Percentiles rank a stretch among this genome's conserved stretches.
phyloP scores from a whole-genome alignment of 164 flowering plant species.

The Dillenia turbinata region DNA sequence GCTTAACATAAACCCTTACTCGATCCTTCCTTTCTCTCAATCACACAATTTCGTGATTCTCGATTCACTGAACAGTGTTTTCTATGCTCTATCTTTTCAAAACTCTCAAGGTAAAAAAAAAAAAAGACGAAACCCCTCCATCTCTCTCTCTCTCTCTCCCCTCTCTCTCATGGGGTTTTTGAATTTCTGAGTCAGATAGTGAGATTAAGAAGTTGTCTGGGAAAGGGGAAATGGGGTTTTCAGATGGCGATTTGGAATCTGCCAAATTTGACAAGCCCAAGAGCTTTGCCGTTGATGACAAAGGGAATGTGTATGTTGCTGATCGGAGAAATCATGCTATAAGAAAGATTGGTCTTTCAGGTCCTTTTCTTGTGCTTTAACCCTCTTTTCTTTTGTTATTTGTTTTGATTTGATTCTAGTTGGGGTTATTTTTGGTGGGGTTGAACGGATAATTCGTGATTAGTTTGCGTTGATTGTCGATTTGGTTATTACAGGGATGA shows the following conservation, averaged over 20 bases:
- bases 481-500: background rate
- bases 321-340: slow-evolving; percentile 49
- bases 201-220: slow-evolving; percentile 42
- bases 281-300: slow-evolving; percentile 64
- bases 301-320: slow-evolving; percentile 75
- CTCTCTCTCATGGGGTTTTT: background rate
- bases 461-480: background rate
- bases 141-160: background rate
- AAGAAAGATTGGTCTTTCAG: slow-evolving; percentile 56
- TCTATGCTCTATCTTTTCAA: slow-evolving; percentile 50
- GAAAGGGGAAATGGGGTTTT: slow-evolving; percentile 35
- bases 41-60: slow-evolving; percentile 52
- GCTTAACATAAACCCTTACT: slow-evolving; percentile 41
- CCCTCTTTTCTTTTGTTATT: background rate
- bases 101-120: slow-evolving; percentile 34
- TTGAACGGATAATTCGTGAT: background rate
- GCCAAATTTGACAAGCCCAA: slow-evolving; percentile 50
- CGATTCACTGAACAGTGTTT: slow-evolving; percentile 46
- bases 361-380: slow-evolving; percentile 16
- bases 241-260: slow-evolving; percentile 49
- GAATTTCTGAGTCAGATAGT: slow-evolving; percentile 34
- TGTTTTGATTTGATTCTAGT: no score
- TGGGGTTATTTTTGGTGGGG: background rate
- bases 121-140: background rate
- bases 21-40: slow-evolving; percentile 30